Evolutionary conservation across 257 asterid species (phyloP), one percentile per base, ranked within the genome.

Genomic region (Coffea eugenioides): DNA sequence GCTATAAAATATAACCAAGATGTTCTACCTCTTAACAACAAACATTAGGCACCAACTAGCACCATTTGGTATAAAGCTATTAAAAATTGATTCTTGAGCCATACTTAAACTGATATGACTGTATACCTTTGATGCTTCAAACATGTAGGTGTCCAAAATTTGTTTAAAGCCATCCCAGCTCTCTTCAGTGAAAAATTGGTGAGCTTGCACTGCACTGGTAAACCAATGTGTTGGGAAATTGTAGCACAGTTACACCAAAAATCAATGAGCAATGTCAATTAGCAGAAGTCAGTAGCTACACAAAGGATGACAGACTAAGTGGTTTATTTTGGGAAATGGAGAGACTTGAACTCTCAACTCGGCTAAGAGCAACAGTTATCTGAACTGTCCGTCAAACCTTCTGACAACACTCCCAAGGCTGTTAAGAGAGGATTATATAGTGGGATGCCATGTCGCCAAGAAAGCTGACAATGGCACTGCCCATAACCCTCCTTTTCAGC

Each of bases 311-410:
- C 59, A 84, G n/a, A n/a, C n/a, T n/a, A 81, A 84, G 61, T 77
- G 79, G 80, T 78, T 80, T 76, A 82, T 80, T 83, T 81, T 80
- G 99, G 98, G 99, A 96, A 87, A 94, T 96, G 99, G 99, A 96
- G 99, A 96, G 98, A 92, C 95, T 96, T 89, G 99, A 96, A 96
- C 98, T 96, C 99, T 96, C 98, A 94, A 97, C 98, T 95, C 98
- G 91, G 82, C 87, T 31, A 84, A 89, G 97, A 95, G 98, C 98
- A 91, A 96, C 98, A 96, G 99, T 90, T 79, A 86, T 86, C 84
- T 77, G 84, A 90, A 94, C 99, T 92, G 99, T 87, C 93, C 90
- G 99, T 96, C 98, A 96, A 90, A 88, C 97, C 98, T 82, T 96
- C 97, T 94, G 97, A 96, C 99, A 94, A 92, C 99, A 96, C 97